phyloP scores from a whole-genome alignment of 352 stramenopile genomes.

The Pythium utonaiense region DNA sequence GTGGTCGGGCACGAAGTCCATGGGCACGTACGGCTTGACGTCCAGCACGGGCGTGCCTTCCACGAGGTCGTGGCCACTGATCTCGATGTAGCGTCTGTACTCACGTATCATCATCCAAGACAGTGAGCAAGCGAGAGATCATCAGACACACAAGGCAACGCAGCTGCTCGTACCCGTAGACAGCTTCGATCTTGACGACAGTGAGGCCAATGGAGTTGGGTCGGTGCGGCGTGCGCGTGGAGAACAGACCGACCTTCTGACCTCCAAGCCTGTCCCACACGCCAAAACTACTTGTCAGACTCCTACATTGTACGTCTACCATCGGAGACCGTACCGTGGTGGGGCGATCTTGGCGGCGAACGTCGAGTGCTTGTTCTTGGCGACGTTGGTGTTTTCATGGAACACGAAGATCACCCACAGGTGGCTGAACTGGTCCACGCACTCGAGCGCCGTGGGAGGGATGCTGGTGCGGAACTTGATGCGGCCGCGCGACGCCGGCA shows the following conservation, averaged over 20 bases:
- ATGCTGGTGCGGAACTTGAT: conserved; percentile 79
- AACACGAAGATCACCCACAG: conserved; percentile 91
- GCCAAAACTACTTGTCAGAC: too few species aligned
- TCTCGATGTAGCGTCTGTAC: conserved; percentile 72
- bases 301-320: too few species aligned
- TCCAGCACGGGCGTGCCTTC: conserved; percentile 97
- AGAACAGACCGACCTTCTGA: conserved; percentile 93
- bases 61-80: conserved; percentile 92
- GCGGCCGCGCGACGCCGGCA: conserved; percentile 55
- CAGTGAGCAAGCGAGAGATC: neutral
- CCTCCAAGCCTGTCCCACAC: conserved; percentile 49
- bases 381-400: conserved; percentile 88
- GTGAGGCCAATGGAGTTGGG: conserved; percentile 94
- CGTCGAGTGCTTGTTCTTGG: conserved; percentile 43
- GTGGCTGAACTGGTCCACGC: conserved; percentile 85
- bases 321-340: conserved; percentile 38
- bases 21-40: conserved; percentile 97
- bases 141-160: neutral
- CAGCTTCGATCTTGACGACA: conserved; percentile 87
- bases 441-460: conserved; percentile 66
- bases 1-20: conserved; percentile 60
- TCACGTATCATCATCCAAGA: neutral
- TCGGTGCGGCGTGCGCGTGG: conserved; percentile 95
- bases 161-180: conserved; percentile 49
- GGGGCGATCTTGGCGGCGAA: conserved; percentile 82